phyloP scores from a whole-genome alignment of 1,284 basidiomycete species.

The Ustilago crameri region DNA sequence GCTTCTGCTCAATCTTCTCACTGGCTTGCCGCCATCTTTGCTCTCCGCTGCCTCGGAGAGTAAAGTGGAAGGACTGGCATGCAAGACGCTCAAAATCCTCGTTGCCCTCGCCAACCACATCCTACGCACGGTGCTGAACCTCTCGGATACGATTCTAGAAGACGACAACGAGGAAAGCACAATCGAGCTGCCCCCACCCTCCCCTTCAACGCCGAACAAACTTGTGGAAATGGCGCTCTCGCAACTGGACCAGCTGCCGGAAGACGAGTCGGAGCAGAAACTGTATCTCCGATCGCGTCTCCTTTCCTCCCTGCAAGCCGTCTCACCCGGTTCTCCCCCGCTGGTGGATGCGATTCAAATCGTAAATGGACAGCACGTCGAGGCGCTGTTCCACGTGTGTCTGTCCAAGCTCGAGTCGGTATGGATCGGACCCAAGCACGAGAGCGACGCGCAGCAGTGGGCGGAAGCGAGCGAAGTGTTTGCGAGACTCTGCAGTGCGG shows the following conservation, averaged over 20 bases:
- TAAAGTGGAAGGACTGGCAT: constrained; percentile 15
- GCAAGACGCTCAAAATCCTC: constrained; percentile 27
- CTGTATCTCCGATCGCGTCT: constrained; percentile 19
- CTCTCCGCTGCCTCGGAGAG: background rate
- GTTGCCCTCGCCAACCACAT: constrained; percentile 43
- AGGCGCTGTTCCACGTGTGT: constrained; percentile 20
- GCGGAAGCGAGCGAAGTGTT: constrained; percentile 8
- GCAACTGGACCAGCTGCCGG: constrained; percentile 25
- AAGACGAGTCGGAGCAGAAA: constrained; percentile 15
- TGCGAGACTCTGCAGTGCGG: constrained; percentile 10
- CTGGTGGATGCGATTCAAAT: constrained; percentile 3
- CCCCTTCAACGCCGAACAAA: background rate
- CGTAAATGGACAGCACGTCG: constrained; percentile 16
- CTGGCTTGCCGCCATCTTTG: constrained; percentile 1
- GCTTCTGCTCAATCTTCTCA: constrained; percentile 21
- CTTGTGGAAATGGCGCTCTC: constrained; percentile 25
- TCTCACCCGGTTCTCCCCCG: background rate
- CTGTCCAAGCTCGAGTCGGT: constrained; percentile 16
- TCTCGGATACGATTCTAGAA: constrained; percentile 36
- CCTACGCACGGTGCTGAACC: constrained; percentile 19
- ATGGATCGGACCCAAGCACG: constrained; percentile 21
- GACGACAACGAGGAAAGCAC: constrained; percentile 21
- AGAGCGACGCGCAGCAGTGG: constrained; percentile 5
- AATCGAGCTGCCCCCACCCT: constrained; percentile 17
- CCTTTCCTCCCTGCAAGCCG: constrained; percentile 8